Evolutionary conservation across 768 basidiomycete genomes (phyloP).

Genomic region (Omphalotus guepiniiformis): DNA sequence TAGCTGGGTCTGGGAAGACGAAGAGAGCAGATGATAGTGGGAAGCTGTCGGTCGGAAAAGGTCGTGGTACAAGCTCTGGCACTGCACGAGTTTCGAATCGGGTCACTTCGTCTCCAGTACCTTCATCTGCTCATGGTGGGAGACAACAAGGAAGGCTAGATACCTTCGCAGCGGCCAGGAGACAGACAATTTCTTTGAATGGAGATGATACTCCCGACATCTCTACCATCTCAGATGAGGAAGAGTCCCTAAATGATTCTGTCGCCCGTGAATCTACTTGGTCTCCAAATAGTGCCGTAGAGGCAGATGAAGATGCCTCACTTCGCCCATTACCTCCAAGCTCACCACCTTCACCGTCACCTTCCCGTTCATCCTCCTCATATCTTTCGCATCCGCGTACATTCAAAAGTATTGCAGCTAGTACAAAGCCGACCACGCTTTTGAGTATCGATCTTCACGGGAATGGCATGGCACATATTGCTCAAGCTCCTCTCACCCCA

Average conservation of each 20-base stretch:
- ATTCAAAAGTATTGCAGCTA: slow-evolving; percentile 78
- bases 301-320: slow-evolving; percentile 95
- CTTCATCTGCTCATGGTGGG: slow-evolving; percentile 19
- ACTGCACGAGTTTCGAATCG: slow-evolving; percentile 34
- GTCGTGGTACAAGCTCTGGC: slow-evolving; percentile 26
- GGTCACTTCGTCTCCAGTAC: slow-evolving; percentile 41
- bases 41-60: slow-evolving; percentile 14
- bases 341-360: slow-evolving; percentile 81
- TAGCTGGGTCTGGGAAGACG: slow-evolving; percentile 48
- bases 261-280: slow-evolving; percentile 70
- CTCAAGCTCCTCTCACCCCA: slow-evolving; percentile 71
- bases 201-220: slow-evolving; percentile 45
- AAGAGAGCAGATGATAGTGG: slow-evolving; percentile 13
- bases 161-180: slow-evolving; percentile 27
- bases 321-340: slow-evolving; percentile 87
- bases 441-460: slow-evolving; percentile 83
- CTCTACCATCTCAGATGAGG: slow-evolving; percentile 41
- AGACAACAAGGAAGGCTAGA: slow-evolving; percentile 33
- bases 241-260: slow-evolving; percentile 44
- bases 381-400: slow-evolving; percentile 79
- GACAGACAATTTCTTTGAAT: slow-evolving; percentile 63
- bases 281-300: slow-evolving; percentile 71
- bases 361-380: slow-evolving; percentile 78
- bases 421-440: slow-evolving; percentile 93
- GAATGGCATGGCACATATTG: slow-evolving; percentile 87